phyloP scores from a whole-genome alignment of 1,139 yeast species.

The Pichia cactophila region DNA sequence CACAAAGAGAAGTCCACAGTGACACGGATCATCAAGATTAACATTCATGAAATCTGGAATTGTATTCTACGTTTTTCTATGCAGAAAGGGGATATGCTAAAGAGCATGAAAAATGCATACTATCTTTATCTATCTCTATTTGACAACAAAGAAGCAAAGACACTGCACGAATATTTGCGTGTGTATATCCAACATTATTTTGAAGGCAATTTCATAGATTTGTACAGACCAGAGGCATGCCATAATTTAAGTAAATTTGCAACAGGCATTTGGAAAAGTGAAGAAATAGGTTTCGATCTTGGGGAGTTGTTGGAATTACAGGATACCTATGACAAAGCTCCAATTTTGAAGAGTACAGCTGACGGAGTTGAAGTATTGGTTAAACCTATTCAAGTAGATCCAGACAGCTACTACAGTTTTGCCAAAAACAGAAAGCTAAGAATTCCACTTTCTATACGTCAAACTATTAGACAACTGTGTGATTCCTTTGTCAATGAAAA shows the following conservation, averaged over 20 bases:
- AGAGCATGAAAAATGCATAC: background rate
- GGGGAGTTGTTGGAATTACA: background rate
- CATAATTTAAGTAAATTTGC: background rate
- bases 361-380: background rate
- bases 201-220: background rate
- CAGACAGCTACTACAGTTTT: background rate
- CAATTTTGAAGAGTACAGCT: background rate
- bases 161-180: background rate
- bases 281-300: background rate
- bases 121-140: background rate
- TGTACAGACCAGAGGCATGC: background rate
- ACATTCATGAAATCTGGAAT: background rate
- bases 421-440: background rate
- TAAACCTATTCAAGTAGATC: background rate
- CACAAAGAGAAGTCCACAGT: background rate
- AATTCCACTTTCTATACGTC: background rate
- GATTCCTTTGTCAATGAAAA: background rate
- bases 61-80: background rate
- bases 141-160: background rate
- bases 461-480: background rate
- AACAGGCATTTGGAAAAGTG: background rate
- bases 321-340: background rate
- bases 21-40: background rate
- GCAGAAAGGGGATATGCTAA: background rate
- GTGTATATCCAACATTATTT: background rate